These are phyloP conservation scores for Anthracocystis setariae DNA, from an alignment of 1,284 basidiomycete genomes.

Conservation along the genomic window DNA sequence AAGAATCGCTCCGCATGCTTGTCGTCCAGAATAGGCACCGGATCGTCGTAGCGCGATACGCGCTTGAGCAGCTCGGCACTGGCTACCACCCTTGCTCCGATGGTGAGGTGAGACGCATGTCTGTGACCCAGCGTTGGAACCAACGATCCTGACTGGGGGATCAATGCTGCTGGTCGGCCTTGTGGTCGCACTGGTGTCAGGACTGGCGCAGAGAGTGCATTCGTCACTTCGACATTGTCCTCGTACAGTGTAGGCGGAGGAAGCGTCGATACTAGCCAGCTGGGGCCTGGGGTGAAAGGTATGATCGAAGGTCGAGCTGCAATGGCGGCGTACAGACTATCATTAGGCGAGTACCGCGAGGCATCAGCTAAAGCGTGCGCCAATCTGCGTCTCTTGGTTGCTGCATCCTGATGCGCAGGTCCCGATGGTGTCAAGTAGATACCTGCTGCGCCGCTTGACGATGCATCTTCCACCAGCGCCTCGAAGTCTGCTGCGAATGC, in stretches of 20 bases:
- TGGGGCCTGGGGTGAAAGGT: conserved; percentile 56
- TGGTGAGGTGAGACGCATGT: conserved; percentile 53
- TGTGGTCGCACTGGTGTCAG: conserved; percentile 61
- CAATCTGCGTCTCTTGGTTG: conserved; percentile 54
- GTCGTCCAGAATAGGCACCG: conserved; percentile 61
- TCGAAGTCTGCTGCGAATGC: conserved; percentile 59
- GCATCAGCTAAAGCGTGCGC: conserved; percentile 58
- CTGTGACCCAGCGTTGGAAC: conserved; percentile 57
- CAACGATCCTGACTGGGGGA: conserved; percentile 51
- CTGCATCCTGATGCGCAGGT: conserved; percentile 43
- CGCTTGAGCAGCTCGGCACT: conserved; percentile 51
- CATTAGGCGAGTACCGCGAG: conserved; percentile 56
- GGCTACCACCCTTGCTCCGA: conserved; percentile 51
- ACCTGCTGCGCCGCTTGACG: conserved; percentile 33
- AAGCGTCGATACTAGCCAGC: conserved; percentile 60
- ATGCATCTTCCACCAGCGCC: conserved; percentile 49
- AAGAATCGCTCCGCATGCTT: conserved; percentile 64
- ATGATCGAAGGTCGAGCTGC: conserved; percentile 51
- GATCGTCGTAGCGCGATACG: conserved; percentile 56
- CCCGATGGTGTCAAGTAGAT: conserved; percentile 54
- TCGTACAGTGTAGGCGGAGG: conserved; percentile 49
- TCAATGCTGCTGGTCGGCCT: conserved; percentile 55
- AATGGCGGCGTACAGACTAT: conserved; percentile 60
- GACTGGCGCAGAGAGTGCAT: conserved; percentile 50
- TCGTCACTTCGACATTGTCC: conserved; percentile 49